Percentiles rank a stretch among this genome's conserved stretches.
Conservation (phyloP, 768 basidiomycete species). For the Suillus hirtellus region DNA sequence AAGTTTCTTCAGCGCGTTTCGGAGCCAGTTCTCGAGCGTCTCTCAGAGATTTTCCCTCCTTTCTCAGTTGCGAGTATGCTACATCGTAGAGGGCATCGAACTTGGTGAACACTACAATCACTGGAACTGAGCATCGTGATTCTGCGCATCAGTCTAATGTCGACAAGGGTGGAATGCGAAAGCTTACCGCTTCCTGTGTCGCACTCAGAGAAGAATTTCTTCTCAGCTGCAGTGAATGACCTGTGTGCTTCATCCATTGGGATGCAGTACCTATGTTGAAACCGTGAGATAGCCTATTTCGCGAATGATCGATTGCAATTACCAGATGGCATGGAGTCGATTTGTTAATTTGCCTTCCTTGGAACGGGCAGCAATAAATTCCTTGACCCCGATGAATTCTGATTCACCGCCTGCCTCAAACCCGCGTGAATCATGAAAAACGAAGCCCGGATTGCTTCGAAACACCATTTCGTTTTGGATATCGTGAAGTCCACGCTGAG, state of each 20-base stretch:
- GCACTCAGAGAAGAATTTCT: constrained; percentile 17
- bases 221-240: constrained; percentile 30
- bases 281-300: not conserved
- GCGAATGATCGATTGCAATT: not conserved
- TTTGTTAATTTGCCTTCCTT: constrained; percentile 10
- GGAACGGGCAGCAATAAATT: not conserved
- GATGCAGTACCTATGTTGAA: constrained; percentile 40
- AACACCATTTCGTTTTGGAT: not conserved
- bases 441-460: not conserved
- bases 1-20: constrained; percentile 14
- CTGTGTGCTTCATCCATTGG: constrained; percentile 26
- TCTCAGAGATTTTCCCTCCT: constrained; percentile 13
- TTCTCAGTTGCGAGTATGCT: constrained; percentile 19
- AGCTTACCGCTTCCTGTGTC: constrained; percentile 14
- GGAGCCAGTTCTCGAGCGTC: constrained; percentile 17
- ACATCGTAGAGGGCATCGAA: constrained; percentile 31
- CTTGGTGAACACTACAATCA: constrained; percentile 41
- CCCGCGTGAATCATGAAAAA: not conserved
- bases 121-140: constrained; percentile 32
- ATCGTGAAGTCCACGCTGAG: constrained; percentile 19
- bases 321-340: constrained; percentile 43
- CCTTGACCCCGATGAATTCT: not conserved
- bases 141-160: not conserved
- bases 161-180: not conserved
- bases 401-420: not conserved